Evolutionary conservation across 2,329 filamentous ascomycete species (phyloP), one percentile per base, ranked within the genome.

Genomic region (Colletotrichum euphorbiae): DNA sequence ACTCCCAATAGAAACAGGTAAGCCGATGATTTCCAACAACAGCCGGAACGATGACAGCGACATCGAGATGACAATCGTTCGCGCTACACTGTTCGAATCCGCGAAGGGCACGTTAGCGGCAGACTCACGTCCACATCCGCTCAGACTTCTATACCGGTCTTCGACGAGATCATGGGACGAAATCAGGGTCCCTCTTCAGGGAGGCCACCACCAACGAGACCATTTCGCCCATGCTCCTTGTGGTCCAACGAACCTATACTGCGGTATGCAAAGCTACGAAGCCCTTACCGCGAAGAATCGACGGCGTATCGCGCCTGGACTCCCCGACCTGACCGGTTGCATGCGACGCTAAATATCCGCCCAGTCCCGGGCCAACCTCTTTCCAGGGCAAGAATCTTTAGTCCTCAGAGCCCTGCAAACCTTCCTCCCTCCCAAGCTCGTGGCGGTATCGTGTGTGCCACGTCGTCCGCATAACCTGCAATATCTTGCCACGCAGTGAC

Each of bases 381-480:
- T n/a, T 12, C 12, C 11, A 58, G 17, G 55, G 17, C 17, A 45
- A 19, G n/a, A 11, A 19, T 19, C 24, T 15, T 28, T 24, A 57
- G 40, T 21, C 40, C 21, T 24, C 40, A 11, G 38, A 15, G 19
- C 31, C 38, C 54, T 57, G 21, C n/a, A 31, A 19, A 36, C 21
- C 21, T 6, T 28, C n/a, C 12, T 13, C 12, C 31, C 43, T 21
- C 19, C 43, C 31, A 50, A 36, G 48, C 56, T 31, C 56, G 43
- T 48, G 56, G 56, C 56, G 48, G 24, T 43, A 50, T 48, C 43
- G 42, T 24, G 43, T 28, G 13, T 28, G 56, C 56, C 17, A 24
- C 56, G n/a, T 28, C 28, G 17, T 31, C 11, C 15, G 48, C n/a
- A 12, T 24, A 11, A 17, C 3, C 40, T 2, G 21, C 24, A 9